Evolutionary conservation across 2,329 filamentous ascomycete species (phyloP).

Genomic region (Arthrobotrys musiformis): DNA sequence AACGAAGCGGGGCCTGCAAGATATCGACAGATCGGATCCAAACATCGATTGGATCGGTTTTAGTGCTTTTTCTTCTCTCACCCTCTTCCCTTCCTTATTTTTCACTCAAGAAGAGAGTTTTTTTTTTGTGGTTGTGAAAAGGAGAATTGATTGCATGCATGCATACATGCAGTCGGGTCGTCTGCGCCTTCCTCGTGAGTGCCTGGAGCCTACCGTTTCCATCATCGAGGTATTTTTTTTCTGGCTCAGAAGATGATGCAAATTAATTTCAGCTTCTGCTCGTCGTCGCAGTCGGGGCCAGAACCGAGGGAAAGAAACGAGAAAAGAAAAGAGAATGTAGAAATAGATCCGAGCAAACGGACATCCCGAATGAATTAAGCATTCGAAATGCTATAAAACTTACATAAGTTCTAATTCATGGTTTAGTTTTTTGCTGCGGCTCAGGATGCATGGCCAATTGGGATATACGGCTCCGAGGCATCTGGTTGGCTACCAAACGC

Average conservation of each 20-base stretch:
- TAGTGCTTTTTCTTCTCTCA: not conserved
- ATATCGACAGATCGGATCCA: not conserved
- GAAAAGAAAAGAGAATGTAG: not conserved
- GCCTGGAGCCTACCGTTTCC: constrained; percentile 7
- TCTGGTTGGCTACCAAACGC: constrained; percentile 12
- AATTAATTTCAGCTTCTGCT: not conserved
- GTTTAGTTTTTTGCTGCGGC: not conserved
- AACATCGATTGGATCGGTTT: not conserved
- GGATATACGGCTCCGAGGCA: not conserved
- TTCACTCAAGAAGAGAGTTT: not conserved
- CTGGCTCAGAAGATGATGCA: not conserved
- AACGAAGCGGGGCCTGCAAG: not conserved
- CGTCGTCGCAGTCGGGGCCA: not conserved
- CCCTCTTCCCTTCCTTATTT: not conserved
- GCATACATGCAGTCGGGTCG: not conserved
- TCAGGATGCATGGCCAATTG: not conserved
- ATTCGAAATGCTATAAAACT: too few relatives aligned
- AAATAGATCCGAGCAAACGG: constrained; percentile 3
- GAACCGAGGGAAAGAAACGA: not conserved
- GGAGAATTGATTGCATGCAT: not conserved
- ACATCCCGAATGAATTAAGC: not conserved
- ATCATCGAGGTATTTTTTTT: not conserved
- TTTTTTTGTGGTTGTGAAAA: too few relatives aligned
- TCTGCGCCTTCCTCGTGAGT: constrained; percentile 39
- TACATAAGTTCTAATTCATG: not conserved